These are phyloP conservation scores for Torulaspora quercuum DNA, from an alignment of 805 yeast species.

Conservation along the genomic window DNA sequence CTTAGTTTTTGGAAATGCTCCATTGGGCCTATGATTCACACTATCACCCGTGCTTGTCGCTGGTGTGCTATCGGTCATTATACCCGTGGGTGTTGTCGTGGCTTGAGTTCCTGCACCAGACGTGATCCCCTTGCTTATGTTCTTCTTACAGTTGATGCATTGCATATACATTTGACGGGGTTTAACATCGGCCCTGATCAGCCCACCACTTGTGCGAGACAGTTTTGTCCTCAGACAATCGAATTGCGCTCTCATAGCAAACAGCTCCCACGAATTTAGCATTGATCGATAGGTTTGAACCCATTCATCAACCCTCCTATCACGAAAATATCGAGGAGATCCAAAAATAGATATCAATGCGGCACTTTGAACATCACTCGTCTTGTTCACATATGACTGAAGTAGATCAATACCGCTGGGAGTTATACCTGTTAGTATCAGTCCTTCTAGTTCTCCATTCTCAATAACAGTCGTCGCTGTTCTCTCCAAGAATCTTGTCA, in stretches of 20 bases:
- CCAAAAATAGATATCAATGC: slow-evolving; percentile 77
- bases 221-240: slow-evolving; percentile 74
- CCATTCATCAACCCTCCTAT: slow-evolving; percentile 76
- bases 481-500: slow-evolving; percentile 65
- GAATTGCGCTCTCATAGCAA: slow-evolving; percentile 74
- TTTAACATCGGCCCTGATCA: slow-evolving; percentile 45
- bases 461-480: slow-evolving; percentile 67
- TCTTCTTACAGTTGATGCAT: slow-evolving; percentile 78
- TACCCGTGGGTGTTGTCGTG: slow-evolving; percentile 13
- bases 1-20: slow-evolving; percentile 8
- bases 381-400: slow-evolving; percentile 83
- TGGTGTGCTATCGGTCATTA: slow-evolving; percentile 9
- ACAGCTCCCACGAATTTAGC: slow-evolving; percentile 77
- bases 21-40: slow-evolving; percentile 4
- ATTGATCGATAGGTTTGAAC: slow-evolving; percentile 61
- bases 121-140: slow-evolving; percentile 42
- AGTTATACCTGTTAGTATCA: slow-evolving; percentile 88
- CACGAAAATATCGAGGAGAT: slow-evolving; percentile 77
- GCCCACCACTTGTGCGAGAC: slow-evolving; percentile 51
- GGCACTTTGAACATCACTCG: slow-evolving; percentile 90
- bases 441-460: slow-evolving; percentile 86
- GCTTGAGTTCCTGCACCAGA: neutral
- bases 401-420: slow-evolving; percentile 75
- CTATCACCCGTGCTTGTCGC: slow-evolving; percentile 6
- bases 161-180: slow-evolving; percentile 78